Percentiles rank a stretch among this genome's conserved stretches.
These are phyloP conservation scores for Yamadazyma philogaea DNA, from an alignment of 805 yeast genomes.

Conservation along the genomic window DNA sequence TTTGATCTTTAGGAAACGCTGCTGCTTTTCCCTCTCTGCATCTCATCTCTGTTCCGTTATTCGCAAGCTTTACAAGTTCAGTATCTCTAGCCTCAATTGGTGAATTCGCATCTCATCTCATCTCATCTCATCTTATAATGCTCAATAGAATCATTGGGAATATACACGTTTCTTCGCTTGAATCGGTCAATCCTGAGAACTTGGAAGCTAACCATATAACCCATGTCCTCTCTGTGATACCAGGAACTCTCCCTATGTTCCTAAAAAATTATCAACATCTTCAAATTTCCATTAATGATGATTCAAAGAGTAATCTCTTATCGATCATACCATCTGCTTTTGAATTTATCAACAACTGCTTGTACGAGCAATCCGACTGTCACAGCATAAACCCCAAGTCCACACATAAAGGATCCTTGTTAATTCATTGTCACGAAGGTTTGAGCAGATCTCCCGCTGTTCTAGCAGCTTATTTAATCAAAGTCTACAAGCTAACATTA, in stretches of 20 bases:
- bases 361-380: conserved; percentile 25
- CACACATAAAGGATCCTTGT: conserved; percentile 40
- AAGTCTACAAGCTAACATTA: conserved; percentile 50
- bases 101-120: conserved; percentile 9
- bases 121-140: conserved; percentile 6
- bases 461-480: conserved; percentile 48
- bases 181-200: conserved; percentile 39
- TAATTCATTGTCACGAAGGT: conserved; percentile 55
- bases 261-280: conserved; percentile 45
- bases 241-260: conserved; percentile 56
- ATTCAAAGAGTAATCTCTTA: conserved; percentile 61
- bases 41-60: too few species aligned
- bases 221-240: conserved; percentile 68
- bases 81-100: too few species aligned
- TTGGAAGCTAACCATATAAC: conserved; percentile 49
- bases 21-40: too few species aligned
- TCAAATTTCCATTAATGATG: conserved; percentile 73
- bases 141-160: conserved; percentile 72
- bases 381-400: conserved; percentile 45
- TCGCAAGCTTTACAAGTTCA: too few species aligned
- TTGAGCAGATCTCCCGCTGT: conserved; percentile 48
- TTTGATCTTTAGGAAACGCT: too few species aligned
- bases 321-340: conserved; percentile 59
- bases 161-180: conserved; percentile 68
- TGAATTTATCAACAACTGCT: conserved; percentile 46